Evolutionary conservation across 176 grass and related monocot genomes (phyloP).

Genomic region (Juncus inflexus): DNA sequence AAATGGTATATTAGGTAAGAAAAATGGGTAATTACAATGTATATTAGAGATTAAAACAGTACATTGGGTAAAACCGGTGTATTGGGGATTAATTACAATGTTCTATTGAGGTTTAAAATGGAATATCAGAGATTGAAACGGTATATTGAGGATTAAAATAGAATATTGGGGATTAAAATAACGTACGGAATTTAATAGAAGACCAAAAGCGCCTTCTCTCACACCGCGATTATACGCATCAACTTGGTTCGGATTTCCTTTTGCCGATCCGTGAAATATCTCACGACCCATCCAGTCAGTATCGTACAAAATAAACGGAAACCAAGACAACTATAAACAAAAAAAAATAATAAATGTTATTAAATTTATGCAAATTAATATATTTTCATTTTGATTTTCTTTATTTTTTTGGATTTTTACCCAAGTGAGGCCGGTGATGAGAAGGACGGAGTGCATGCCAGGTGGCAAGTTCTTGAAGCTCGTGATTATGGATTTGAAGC

Average conservation of each 20-base stretch:
- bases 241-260: slow-evolving; percentile 34
- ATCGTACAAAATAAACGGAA: slow-evolving; percentile 94
- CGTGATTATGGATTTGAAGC: slow-evolving; percentile 17
- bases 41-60: neutral
- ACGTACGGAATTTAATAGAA: slow-evolving; percentile 85
- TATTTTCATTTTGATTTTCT: neutral
- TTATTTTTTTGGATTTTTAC: slow-evolving; percentile 26
- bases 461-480: slow-evolving; percentile 70
- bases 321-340: slow-evolving; percentile 66
- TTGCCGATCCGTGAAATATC: slow-evolving; percentile 84
- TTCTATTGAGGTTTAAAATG: neutral
- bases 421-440: slow-evolving; percentile 84
- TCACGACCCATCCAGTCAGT: slow-evolving; percentile 99
- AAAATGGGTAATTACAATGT: no score
- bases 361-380: neutral
- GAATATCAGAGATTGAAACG: neutral
- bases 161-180: neutral
- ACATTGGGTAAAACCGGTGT: neutral
- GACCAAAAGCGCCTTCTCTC: slow-evolving; percentile 64
- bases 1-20: slow-evolving; percentile 12
- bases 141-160: neutral
- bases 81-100: no score
- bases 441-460: slow-evolving; percentile 84
- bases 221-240: slow-evolving; percentile 61
- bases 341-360: neutral